phyloP scores from a whole-genome alignment of 2,329 filamentous ascomycete species.

The Coniochaeta prunicola region DNA sequence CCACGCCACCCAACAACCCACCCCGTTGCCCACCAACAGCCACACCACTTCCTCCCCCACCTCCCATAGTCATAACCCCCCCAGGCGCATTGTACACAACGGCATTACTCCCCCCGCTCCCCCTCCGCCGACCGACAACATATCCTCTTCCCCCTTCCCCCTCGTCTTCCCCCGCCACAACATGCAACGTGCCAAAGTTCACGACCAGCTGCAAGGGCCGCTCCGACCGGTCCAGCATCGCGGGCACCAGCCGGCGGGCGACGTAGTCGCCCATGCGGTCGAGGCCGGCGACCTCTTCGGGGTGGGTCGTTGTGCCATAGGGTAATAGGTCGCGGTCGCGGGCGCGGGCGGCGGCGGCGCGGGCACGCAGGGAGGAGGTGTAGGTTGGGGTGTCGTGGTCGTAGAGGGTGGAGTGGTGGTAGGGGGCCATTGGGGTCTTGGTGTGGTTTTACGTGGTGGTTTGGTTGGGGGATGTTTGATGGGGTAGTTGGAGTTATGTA shows the following conservation, averaged over 20 bases:
- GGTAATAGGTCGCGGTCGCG: not conserved
- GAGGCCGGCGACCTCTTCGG: not conserved
- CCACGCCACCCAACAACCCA: not conserved
- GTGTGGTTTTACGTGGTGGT: not conserved
- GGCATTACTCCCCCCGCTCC: not conserved
- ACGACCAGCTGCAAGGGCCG: slow-evolving; percentile 10
- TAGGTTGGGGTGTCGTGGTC: too few relatives aligned
- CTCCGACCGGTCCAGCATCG: slow-evolving; percentile 5
- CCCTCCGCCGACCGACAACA: too few relatives aligned
- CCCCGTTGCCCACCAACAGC: not conserved
- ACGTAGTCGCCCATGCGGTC: slow-evolving; percentile 1
- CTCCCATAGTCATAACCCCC: not conserved
- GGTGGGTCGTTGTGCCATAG: not conserved
- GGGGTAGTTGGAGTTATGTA: not conserved
- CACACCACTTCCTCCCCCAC: not conserved
- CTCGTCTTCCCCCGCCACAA: not conserved
- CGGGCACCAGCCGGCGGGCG: slow-evolving; percentile 1
- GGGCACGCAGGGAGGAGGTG: not conserved
- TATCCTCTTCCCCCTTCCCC: not conserved
- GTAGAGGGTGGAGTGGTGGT: not conserved
- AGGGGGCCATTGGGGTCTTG: not conserved
- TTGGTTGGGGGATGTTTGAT: not conserved
- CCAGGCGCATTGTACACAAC: slow-evolving; percentile 1
- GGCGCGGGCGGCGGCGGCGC: not conserved
- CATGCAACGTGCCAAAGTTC: slow-evolving; percentile 6